phyloP scores from a whole-genome alignment of 2,329 filamentous ascomycete genomes.

The Botrytis medusae region DNA sequence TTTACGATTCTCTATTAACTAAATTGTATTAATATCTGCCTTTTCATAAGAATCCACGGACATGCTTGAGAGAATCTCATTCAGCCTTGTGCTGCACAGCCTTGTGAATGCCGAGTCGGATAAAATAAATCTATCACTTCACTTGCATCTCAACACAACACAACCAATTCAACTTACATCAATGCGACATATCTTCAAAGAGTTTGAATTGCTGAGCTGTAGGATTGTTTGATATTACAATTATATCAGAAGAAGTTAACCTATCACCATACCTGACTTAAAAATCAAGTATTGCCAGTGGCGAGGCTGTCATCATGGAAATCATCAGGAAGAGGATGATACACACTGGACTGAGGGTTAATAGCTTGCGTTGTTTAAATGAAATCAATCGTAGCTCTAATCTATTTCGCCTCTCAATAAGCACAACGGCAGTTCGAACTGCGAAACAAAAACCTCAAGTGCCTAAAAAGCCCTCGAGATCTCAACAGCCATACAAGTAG shows the following conservation, averaged over 20 bases:
- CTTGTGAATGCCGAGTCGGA: constrained; percentile 9
- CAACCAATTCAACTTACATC: not conserved
- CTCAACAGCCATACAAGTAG: constrained; percentile 19
- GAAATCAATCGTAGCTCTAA: not conserved
- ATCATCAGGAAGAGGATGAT: constrained; percentile 7
- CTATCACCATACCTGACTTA: too few species aligned
- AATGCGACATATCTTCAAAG: not conserved
- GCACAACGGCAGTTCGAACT: constrained; percentile 10
- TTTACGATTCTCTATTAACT: too few species aligned
- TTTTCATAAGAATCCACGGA: not conserved
- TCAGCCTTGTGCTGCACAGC: constrained; percentile 12
- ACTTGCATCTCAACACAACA: not conserved
- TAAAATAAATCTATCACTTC: constrained; percentile 5
- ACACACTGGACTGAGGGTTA: not conserved
- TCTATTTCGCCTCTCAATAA: not conserved
- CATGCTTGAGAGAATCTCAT: not conserved
- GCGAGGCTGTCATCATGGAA: constrained; percentile 10
- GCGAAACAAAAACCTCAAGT: not conserved
- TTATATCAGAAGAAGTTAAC: not conserved
- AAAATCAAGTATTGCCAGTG: not conserved
- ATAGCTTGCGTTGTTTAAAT: not conserved
- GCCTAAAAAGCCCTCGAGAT: not conserved
- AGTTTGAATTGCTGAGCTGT: not conserved
- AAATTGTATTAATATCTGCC: not conserved
- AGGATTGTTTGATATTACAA: not conserved